These are phyloP conservation scores for Dendrocalamus sinicus DNA, from an alignment of 176 grass and related monocot species.

Conservation along the genomic window DNA sequence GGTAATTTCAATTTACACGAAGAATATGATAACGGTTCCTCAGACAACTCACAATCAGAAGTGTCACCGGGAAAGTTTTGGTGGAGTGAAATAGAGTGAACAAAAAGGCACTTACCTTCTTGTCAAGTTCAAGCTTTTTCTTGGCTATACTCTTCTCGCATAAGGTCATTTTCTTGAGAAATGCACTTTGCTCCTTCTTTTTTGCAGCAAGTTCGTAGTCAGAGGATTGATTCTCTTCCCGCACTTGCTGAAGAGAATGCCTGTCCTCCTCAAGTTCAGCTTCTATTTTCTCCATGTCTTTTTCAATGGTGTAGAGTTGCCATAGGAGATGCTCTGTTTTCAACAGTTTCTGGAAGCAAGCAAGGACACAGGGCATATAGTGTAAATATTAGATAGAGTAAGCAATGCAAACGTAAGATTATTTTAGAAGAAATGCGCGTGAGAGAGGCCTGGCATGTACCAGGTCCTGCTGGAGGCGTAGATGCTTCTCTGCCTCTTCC, in stretches of 20 bases:
- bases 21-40: not conserved
- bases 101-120: constrained; percentile 60
- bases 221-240: constrained; percentile 62
- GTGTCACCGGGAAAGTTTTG: constrained; percentile 13
- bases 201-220: constrained; percentile 68
- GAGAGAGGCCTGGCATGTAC: constrained; percentile 27
- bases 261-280: constrained; percentile 78
- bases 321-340: constrained; percentile 92
- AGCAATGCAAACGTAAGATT: not conserved
- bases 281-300: constrained; percentile 70
- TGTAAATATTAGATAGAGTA: not conserved
- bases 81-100: constrained; percentile 20
- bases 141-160: constrained; percentile 87
- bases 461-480: constrained; percentile 76
- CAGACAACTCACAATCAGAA: not conserved
- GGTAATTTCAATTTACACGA: not conserved
- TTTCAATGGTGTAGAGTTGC: constrained; percentile 91
- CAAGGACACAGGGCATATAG: not conserved
- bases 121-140: constrained; percentile 89
- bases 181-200: constrained; percentile 90
- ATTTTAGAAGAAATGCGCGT: constrained; percentile 13
- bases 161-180: constrained; percentile 80
- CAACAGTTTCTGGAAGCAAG: constrained; percentile 66
- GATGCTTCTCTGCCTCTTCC: constrained; percentile 95
- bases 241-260: constrained; percentile 65